Evolutionary conservation across 768 basidiomycete species (phyloP).

Genomic region (Amanita molliuscula): DNA sequence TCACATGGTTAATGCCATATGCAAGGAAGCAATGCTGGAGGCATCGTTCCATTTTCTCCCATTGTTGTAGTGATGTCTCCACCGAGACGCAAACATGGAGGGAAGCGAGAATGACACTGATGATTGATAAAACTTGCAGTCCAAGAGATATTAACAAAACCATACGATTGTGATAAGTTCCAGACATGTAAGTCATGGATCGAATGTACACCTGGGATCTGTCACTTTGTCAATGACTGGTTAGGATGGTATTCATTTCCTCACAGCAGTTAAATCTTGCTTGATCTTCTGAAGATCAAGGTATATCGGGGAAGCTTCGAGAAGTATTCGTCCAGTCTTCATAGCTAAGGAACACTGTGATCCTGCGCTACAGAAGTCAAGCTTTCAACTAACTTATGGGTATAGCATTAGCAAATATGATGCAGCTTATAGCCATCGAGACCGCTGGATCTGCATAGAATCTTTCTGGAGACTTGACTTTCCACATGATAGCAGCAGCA

Average conservation of each 20-base stretch:
- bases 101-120: conserved; percentile 39
- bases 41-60: conserved; percentile 38
- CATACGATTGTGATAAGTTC: conserved; percentile 46
- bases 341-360: conserved; percentile 19
- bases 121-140: conserved; percentile 1
- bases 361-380: not conserved
- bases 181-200: conserved; percentile 45
- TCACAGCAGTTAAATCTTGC: conserved; percentile 34
- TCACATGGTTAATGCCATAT: conserved; percentile 45
- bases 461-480: conserved; percentile 29
- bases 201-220: conserved; percentile 36
- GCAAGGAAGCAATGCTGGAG: conserved; percentile 41
- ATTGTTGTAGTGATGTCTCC: conserved; percentile 36
- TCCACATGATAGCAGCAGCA: conserved; percentile 39
- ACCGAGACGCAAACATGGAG: conserved; percentile 41
- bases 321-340: conserved; percentile 37
- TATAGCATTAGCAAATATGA: conserved; percentile 43
- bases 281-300: conserved; percentile 39
- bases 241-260: conserved; percentile 9
- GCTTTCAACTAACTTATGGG: conserved; percentile 32
- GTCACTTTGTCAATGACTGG: not conserved
- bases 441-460: conserved; percentile 47
- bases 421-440: conserved; percentile 36
- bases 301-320: conserved; percentile 41
- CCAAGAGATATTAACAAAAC: conserved; percentile 3